These are phyloP conservation scores for Cyclotella baltica DNA, from an alignment of 108 stramenopile genomes.

Conservation along the genomic window DNA sequence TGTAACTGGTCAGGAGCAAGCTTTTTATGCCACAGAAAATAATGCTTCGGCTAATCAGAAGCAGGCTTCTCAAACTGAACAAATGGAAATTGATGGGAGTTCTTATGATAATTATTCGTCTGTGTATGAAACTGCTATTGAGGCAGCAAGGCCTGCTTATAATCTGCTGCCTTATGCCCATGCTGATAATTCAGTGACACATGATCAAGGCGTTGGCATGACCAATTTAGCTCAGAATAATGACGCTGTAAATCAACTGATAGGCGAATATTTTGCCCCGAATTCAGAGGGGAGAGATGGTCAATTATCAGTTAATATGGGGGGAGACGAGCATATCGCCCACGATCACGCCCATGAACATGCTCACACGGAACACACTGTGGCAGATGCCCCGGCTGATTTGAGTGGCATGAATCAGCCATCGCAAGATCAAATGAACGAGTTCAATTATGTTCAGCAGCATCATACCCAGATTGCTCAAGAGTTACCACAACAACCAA, in stretches of 20 bases:
- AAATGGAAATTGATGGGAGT: not conserved
- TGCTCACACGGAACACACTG: not conserved
- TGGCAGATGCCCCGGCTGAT: not conserved
- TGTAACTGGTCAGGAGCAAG: not conserved
- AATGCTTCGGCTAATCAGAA: not conserved
- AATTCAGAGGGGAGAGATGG: not conserved
- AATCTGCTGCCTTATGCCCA: not conserved
- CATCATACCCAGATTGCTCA: not conserved
- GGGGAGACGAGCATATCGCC: not conserved
- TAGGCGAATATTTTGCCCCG: constrained; percentile 1
- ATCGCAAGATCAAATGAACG: not conserved
- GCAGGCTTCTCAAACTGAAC: not conserved
- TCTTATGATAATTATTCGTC: not conserved
- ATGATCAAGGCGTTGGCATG: not conserved
- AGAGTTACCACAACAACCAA: not conserved
- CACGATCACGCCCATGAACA: not conserved
- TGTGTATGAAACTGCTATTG: constrained; percentile 13
- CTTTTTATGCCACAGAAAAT: not conserved
- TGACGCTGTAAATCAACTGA: not conserved
- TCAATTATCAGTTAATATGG: not conserved
- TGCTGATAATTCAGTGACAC: not conserved
- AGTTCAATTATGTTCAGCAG: not conserved
- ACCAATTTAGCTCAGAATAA: not conserved
- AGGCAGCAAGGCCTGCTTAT: constrained; percentile 4
- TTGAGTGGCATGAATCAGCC: not conserved